These are phyloP conservation scores for Diaporthe citrichinensis DNA, from an alignment of 2,329 filamentous ascomycete species.

Conservation along the genomic window DNA sequence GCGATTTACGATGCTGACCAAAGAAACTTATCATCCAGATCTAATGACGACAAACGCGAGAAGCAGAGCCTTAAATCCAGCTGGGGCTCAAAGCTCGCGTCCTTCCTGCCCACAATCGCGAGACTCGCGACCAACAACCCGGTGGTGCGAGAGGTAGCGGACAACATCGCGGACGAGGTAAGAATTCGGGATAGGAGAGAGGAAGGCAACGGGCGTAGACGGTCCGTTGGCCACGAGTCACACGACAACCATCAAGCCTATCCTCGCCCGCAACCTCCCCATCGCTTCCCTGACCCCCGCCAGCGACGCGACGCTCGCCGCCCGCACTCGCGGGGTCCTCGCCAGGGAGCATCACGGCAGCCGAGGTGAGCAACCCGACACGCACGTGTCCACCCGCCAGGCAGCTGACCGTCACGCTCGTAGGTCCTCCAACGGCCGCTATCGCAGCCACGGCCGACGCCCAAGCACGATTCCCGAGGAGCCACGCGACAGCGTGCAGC, in stretches of 20 bases:
- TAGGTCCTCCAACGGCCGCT: constrained; percentile 3
- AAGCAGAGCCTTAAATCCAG: neutral
- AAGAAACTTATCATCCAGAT: neutral
- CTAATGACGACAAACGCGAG: neutral
- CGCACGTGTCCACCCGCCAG: neutral
- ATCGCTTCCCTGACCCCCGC: neutral
- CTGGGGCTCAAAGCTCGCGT: constrained; percentile 16
- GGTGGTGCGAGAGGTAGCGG: constrained; percentile 27
- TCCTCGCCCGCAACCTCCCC: neutral
- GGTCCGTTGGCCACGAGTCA: neutral
- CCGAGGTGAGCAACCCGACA: constrained; percentile 16
- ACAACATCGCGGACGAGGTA: constrained; percentile 14
- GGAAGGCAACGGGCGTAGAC: neutral
- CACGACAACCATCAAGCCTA: neutral
- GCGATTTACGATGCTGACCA: neutral
- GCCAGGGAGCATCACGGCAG: constrained; percentile 9
- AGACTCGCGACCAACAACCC: constrained; percentile 28
- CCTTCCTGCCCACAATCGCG: constrained; percentile 28
- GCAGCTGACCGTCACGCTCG: constrained; percentile 9
- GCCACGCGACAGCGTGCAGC: constrained; percentile 27
- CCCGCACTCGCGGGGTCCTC: neutral
- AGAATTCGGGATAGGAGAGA: neutral
- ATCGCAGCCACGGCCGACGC: constrained; percentile 10
- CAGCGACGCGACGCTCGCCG: constrained; percentile 21
- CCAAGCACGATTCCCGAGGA: constrained; percentile 33